Evolutionary conservation across 202 grass and related monocot genomes (phyloP).

Genomic region (Schoenoplectus tabernaemontani): DNA sequence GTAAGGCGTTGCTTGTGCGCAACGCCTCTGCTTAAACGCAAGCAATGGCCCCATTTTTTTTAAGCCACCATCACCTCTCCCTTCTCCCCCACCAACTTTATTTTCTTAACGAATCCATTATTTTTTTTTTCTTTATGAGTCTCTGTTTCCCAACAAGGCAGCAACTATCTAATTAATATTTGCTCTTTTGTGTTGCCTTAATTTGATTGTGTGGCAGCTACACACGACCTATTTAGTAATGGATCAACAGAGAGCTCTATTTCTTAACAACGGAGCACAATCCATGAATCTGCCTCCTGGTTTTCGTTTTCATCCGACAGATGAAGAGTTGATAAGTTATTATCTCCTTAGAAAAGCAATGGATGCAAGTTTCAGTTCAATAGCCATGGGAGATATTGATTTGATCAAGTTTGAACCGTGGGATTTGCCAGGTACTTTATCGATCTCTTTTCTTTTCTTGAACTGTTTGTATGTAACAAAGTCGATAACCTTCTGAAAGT

Average conservation of each 20-base stretch:
- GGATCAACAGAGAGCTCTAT: conserved; percentile 3
- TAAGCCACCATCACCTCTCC: background rate
- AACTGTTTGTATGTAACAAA: background rate
- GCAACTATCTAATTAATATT: background rate
- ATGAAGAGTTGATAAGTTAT: conserved; percentile 56
- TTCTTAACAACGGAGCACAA: background rate
- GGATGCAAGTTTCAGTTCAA: conserved; percentile 25
- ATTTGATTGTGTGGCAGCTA: background rate
- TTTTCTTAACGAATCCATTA: conserved; percentile 15
- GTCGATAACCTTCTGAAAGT: background rate
- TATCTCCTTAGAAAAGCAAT: conserved; percentile 53
- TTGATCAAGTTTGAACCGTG: conserved; percentile 44
- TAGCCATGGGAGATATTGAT: conserved; percentile 34
- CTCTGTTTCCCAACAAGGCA: conserved; percentile 2
- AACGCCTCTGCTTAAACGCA: conserved; percentile 15
- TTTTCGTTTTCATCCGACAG: conserved; percentile 56
- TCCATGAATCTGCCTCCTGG: conserved; percentile 36
- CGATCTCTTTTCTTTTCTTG: background rate
- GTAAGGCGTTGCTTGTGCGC: conserved; percentile 6
- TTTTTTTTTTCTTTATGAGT: background rate
- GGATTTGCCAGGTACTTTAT: conserved; percentile 39
- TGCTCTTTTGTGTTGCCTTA: background rate
- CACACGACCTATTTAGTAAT: background rate
- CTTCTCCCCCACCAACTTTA: conserved; percentile 1
- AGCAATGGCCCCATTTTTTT: conserved; percentile 8